Base-by-base conservation (phyloP, 2,329 filamentous ascomycete genomes). In the Teratosphaeria viscida region DNA sequence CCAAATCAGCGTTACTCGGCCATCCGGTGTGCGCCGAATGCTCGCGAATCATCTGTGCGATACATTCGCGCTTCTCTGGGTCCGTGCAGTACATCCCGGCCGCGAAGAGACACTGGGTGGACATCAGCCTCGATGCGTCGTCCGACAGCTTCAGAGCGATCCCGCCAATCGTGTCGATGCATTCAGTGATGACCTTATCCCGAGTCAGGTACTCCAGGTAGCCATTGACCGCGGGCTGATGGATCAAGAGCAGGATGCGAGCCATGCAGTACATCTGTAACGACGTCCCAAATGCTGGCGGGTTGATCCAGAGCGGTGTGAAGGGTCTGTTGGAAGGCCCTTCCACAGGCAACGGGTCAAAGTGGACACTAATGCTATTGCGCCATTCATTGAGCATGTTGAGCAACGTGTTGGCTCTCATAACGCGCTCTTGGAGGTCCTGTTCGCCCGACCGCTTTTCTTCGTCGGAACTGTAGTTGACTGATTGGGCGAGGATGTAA, bases 401-500 rank as follows among this genome's bases (percentile, higher is more conserved):
- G 10, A 80, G 70, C 0, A 82, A 67, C 10, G 74, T 74, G 59
- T 77, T 76, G 1, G 68, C 70, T 23, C 63, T 61, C n/a, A 62
- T 16, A 14, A 82, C 77, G 23, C 80, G 74, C 37, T 65, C 65
- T n/a, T 69, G 62, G 23, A 77, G 70, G 58, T 73, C 73, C 37
- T 74, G 65, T 55, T 79, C 74, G 34, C 76, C 74, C 11, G 72
- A 70, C 61, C 77, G 74, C 37, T 70, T 72, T 59, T 78, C 77
- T 60, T 82, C 78, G n/a, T 77, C 75, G 0, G 81, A 81, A 55
- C 80, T 81, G 67, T 82, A 85, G 62, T 84, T 83, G 3, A 85
- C 78, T 2, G 79, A 79, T 64, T 82, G 78, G 0, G 81, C 79
- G 4, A 84, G 74, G 1, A 85, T 75, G 63, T 81, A 85, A 0